Conservation (phyloP, 495 filamentous ascomycete species). For the Neurospora sp. region DNA sequence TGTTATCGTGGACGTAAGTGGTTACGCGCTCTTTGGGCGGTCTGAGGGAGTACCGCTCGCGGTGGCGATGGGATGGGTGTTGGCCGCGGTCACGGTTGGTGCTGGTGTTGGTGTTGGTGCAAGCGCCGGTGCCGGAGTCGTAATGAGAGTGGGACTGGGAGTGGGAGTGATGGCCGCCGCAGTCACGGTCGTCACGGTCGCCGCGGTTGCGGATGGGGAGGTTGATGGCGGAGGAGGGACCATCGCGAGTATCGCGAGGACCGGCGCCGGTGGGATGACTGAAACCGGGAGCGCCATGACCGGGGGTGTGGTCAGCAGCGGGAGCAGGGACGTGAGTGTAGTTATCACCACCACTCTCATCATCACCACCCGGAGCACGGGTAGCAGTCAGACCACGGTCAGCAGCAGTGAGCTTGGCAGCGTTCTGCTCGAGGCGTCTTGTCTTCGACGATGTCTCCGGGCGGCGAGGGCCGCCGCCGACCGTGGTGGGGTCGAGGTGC, state of each 20-base stretch:
- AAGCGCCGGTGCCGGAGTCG: no score
- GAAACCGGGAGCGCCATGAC: background rate
- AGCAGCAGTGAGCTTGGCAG: background rate
- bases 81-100: no score
- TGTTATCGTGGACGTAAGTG: background rate
- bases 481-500: background rate
- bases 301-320: no score
- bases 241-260: no score
- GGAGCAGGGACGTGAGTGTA: background rate
- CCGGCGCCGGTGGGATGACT: background rate
- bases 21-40: background rate
- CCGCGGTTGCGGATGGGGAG: background rate
- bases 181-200: background rate
- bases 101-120: no score
- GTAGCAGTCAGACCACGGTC: background rate
- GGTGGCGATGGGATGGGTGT: background rate
- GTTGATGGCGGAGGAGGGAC: background rate
- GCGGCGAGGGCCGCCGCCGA: background rate
- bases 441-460: background rate
- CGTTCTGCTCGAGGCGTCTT: background rate
- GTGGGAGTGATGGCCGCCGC: background rate
- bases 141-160: background rate
- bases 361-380: background rate
- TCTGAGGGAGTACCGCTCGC: background rate
- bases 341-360: background rate